A percentile compares a stretch with the other conserved stretches of the same genome.
Evolutionary conservation across 805 yeast genomes (phyloP).

Genomic region (Myxozyma vanderwaltii): DNA sequence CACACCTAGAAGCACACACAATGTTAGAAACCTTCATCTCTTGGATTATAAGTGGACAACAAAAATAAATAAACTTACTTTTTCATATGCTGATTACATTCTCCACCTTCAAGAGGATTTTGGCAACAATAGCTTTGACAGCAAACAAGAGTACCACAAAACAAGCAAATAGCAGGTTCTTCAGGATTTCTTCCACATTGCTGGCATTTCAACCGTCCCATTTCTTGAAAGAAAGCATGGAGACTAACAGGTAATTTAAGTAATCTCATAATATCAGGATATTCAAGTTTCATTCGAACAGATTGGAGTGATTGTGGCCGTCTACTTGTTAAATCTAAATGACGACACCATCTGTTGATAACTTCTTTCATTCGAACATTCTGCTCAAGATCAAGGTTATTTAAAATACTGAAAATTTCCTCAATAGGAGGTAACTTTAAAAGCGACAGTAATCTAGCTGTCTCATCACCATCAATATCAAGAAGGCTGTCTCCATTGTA

Average conservation of each 20-base stretch:
- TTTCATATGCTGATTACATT: conserved; percentile 72
- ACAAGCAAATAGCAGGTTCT: conserved; percentile 85
- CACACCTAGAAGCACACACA: conserved; percentile 37
- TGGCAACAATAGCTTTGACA: conserved; percentile 60
- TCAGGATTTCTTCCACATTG: conserved; percentile 43
- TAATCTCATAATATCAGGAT: conserved; percentile 66
- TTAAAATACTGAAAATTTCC: background rate
- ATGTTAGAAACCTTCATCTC: conserved; percentile 18
- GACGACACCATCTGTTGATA: conserved; percentile 29
- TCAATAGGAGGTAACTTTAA: conserved; percentile 47
- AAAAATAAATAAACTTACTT: conserved; percentile 42
- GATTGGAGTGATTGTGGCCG: conserved; percentile 20
- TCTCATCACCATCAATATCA: conserved; percentile 48
- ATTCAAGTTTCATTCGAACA: conserved; percentile 38
- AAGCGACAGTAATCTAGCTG: conserved; percentile 54
- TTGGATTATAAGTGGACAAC: too few relatives aligned
- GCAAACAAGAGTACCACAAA: conserved; percentile 71
- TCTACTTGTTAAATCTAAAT: conserved; percentile 17
- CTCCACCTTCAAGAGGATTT: conserved; percentile 53
- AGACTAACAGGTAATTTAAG: conserved; percentile 66
- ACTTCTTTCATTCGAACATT: conserved; percentile 16
- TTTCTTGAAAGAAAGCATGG: conserved; percentile 67
- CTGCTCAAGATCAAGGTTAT: background rate
- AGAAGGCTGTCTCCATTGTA: conserved; percentile 41
- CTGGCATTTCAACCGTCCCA: conserved; percentile 40